Percentiles rank a stretch among this genome's conserved stretches.
These are phyloP conservation scores for Cryphonectria japonica DNA, from an alignment of 2,329 filamentous ascomycete species.

Conservation along the genomic window DNA sequence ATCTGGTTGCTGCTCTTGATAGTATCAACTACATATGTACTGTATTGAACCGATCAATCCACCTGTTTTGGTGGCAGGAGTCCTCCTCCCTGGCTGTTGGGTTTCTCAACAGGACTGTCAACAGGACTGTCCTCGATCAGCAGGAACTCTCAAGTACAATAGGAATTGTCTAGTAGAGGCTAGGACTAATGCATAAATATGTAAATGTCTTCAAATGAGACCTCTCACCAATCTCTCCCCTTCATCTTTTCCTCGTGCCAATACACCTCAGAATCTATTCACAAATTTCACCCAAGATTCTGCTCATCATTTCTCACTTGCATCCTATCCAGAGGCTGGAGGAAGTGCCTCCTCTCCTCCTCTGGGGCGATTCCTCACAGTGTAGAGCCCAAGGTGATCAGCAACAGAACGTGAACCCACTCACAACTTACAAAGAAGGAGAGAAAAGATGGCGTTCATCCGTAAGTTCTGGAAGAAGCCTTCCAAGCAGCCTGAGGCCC, in stretches of 20 bases:
- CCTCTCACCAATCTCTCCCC: background rate
- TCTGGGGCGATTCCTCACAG: background rate
- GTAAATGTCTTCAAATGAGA: background rate
- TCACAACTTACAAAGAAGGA: background rate
- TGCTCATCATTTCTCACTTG: background rate
- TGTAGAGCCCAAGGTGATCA: background rate
- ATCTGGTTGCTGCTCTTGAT: background rate
- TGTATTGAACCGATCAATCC: background rate
- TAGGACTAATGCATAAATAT: background rate
- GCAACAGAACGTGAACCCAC: background rate
- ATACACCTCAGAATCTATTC: background rate
- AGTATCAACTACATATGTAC: background rate
- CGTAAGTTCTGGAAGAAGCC: conserved; percentile 13
- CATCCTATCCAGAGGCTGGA: background rate
- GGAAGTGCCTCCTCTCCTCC: background rate
- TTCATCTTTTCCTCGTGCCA: background rate
- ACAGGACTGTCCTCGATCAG: background rate
- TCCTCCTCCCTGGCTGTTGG: background rate
- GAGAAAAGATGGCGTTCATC: background rate
- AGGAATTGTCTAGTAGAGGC: background rate
- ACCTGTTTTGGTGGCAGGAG: background rate
- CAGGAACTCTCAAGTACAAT: background rate
- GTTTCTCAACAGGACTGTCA: background rate
- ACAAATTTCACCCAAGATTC: background rate
- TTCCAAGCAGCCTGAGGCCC: conserved; percentile 5